Conservation (phyloP, 768 basidiomycete genomes). For the Lenzites betulinus region DNA sequence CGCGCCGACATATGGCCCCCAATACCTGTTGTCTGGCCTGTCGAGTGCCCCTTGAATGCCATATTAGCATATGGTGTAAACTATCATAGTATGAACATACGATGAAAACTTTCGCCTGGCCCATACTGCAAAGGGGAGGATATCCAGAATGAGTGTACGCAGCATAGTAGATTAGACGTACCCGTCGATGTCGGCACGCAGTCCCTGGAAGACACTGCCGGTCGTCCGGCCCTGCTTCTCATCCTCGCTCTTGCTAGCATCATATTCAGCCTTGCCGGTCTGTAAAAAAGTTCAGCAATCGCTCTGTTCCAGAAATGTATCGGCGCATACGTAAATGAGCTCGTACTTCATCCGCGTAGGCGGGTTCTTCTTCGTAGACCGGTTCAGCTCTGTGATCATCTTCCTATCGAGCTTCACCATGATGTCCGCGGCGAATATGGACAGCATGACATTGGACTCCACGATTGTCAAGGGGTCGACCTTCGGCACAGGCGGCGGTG, state of each 20-base stretch:
- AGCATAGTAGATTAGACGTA: constrained; percentile 33
- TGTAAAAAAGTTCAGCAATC: constrained; percentile 27
- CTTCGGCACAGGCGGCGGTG: constrained; percentile 37
- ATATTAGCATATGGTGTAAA: background rate
- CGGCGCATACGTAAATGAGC: constrained; percentile 73
- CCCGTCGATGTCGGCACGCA: constrained; percentile 87
- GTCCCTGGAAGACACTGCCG: constrained; percentile 83
- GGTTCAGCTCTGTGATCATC: constrained; percentile 69
- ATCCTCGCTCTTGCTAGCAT: constrained; percentile 71
- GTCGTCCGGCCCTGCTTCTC: constrained; percentile 56
- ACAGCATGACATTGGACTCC: constrained; percentile 58
- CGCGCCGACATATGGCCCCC: constrained; percentile 72
- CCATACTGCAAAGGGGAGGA: constrained; percentile 44
- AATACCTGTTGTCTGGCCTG: constrained; percentile 87
- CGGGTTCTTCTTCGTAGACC: constrained; percentile 95
- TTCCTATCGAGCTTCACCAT: constrained; percentile 67
- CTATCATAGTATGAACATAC: constrained; percentile 43
- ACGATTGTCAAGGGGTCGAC: constrained; percentile 33
- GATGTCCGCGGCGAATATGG: constrained; percentile 68
- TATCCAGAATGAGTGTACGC: background rate
- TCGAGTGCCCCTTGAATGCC: constrained; percentile 73
- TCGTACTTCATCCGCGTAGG: constrained; percentile 74
- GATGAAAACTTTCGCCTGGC: constrained; percentile 82
- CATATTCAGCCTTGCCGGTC: constrained; percentile 85
- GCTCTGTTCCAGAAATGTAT: too few relatives aligned